Evolutionary conservation across 495 filamentous ascomycete genomes (phyloP), one percentile per base, ranked within the genome.

Genomic region (Chaetomium fimeti): DNA sequence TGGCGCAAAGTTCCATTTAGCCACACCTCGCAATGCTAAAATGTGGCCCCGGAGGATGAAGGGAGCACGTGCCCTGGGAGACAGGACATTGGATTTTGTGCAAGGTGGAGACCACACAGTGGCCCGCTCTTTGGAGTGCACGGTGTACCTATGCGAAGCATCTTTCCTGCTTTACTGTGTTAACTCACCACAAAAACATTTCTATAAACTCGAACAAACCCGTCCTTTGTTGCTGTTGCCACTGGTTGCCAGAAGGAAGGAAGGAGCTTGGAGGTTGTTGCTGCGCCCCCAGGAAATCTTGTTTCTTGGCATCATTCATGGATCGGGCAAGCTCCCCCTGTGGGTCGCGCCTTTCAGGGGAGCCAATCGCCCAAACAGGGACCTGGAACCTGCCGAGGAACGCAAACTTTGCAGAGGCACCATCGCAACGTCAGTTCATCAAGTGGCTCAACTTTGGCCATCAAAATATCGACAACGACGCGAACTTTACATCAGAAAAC

Each of bases 351-450:
- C 66, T 54, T 57, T 63, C 64, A 71, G 54, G 45, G 45, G 45
- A 9, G 66, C 71, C 71, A 75, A 74, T 74, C 66, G 73, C 69
- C 61, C 63, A 60, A 63, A 25, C 61, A 59, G 60, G 49, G 38
- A 55, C n/a, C 60, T 65, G 66, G 69, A 68, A 71, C 60, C 67
- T 66, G 71, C 69, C 69, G 69, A 68, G 61, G 68, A 71, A 69
- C 8, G 72, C 71, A 81, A 79, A 80, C 78, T 82, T 75, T 79
- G 78, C 79, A 75, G 73, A 73, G 69, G 55, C 54, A 22, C n/a
- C 32, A 5, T 20, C 43, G 72, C 83, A 87, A 88, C 87, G 85
- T 86, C 86, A 88, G 84, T 82, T 80, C 85, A 86, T 82, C 85
- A 69, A 75, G 75, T 71, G 70, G 76, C 75, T 66, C 75, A 67